Percentiles rank a stretch among this genome's conserved stretches.
Conservation (phyloP, 1,284 basidiomycete species). For the Vanrija humicola region DNA sequence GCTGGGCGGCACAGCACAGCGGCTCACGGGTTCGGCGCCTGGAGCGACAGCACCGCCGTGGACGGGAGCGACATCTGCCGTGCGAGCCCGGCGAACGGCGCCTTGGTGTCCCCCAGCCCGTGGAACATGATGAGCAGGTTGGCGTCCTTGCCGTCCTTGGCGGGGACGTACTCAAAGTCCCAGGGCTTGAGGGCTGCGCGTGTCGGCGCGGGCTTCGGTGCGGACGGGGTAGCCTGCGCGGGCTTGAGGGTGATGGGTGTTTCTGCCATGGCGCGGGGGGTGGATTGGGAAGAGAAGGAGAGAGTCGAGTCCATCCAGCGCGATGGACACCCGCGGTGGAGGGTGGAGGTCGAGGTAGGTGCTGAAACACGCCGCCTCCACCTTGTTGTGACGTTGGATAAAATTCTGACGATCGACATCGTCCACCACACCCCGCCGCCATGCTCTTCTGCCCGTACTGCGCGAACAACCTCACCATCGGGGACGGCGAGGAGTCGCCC, state of each 20-base stretch:
- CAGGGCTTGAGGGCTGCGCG: slow-evolving; percentile 30
- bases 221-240: slow-evolving; percentile 3
- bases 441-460: slow-evolving; percentile 97
- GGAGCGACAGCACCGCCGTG: slow-evolving; percentile 73
- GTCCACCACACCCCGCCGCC: not conserved
- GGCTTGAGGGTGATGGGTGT: slow-evolving; percentile 32
- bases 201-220: slow-evolving; percentile 14
- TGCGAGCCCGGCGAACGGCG: slow-evolving; percentile 70
- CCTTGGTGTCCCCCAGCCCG: slow-evolving; percentile 78
- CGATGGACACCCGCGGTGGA: not conserved
- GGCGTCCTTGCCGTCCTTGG: slow-evolving; percentile 71
- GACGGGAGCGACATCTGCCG: slow-evolving; percentile 73
- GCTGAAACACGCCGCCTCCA: not conserved
- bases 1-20: not conserved
- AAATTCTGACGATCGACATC: too few species aligned
- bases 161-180: slow-evolving; percentile 35
- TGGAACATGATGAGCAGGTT: slow-evolving; percentile 83
- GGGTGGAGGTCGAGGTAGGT: not conserved
- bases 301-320: not conserved
- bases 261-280: slow-evolving; percentile 14
- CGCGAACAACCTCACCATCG: slow-evolving; percentile 81
- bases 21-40: slow-evolving; percentile 70
- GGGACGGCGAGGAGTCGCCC: slow-evolving; percentile 37
- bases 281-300: not conserved
- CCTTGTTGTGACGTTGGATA: not conserved